Percentiles rank a stretch among this genome's conserved stretches.
Conservation (phyloP, 768 basidiomycete genomes). For the Panus rudis region DNA sequence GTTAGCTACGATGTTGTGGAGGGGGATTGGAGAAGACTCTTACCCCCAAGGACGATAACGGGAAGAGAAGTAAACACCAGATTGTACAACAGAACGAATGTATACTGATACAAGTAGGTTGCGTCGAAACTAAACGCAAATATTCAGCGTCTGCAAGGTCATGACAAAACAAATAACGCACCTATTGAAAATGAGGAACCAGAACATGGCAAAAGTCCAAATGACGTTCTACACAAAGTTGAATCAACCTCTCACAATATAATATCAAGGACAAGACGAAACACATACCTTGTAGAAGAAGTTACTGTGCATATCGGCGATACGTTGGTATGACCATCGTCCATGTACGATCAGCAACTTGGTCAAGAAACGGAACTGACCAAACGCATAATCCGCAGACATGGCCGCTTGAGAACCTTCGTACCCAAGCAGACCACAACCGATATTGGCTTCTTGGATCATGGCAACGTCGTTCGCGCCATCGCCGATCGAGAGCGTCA, state of each 20-base stretch:
- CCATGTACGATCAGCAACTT: conserved; percentile 91
- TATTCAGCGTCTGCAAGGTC: conserved; percentile 10
- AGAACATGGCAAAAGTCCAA: conserved; percentile 92
- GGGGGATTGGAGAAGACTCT: conserved; percentile 15
- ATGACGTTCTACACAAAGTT: conserved; percentile 61
- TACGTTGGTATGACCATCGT: conserved; percentile 92
- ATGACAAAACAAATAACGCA: conserved; percentile 26
- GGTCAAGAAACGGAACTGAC: conserved; percentile 91
- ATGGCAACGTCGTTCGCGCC: conserved; percentile 98
- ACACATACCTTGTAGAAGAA: conserved; percentile 96
- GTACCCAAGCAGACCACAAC: conserved; percentile 86
- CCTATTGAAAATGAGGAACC: conserved; percentile 88
- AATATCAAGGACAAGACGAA: conserved; percentile 9
- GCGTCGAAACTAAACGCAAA: conserved; percentile 68
- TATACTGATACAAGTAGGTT: conserved; percentile 92
- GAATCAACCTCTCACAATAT: neutral
- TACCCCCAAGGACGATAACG: conserved; percentile 85
- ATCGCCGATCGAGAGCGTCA: conserved; percentile 96
- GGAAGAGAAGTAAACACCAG: conserved; percentile 91
- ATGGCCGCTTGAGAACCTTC: conserved; percentile 98
- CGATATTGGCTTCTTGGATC: conserved; percentile 99
- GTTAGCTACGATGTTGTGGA: neutral
- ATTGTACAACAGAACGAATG: conserved; percentile 88
- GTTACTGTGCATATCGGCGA: conserved; percentile 95
- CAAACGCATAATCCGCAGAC: conserved; percentile 98